Base-by-base conservation (phyloP, 2,329 filamentous ascomycete genomes). In the Fusarium sp. region DNA sequence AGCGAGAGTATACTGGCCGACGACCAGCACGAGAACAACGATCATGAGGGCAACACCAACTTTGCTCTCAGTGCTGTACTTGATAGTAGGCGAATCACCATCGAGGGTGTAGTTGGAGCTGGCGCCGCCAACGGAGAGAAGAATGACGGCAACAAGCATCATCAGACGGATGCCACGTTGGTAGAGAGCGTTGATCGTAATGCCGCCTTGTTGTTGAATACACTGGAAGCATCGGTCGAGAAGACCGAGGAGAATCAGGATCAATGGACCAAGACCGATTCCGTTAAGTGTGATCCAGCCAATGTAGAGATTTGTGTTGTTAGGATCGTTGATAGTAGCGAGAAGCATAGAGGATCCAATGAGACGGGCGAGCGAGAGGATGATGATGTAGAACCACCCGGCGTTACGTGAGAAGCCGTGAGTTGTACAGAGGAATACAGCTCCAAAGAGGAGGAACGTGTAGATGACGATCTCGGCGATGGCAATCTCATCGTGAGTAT, bases 331-430 rank as follows among this genome's bases (percentile, higher is more conserved):
- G 45, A 87, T 65, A 40, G 75, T 76, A 46, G 73, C 77, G 8
- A 80, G 75, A 56, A 71, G 74, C 14, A 89, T 57, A n/a, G 81
- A 78, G 67, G 87, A 82, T 63, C 81, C 77, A 48, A 89, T 80
- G 54, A 91, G 86, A 79, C 90, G 86, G 56, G 76, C 81, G 15
- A 88, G 78, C 3, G 88, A 81, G 15, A 88, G 81, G 25, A 90
- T 82, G 15, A 90, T 79, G 70, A 90, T 84, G 11, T 89, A 81
- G 22, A 88, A 82, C 47, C 87, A 90, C 6, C 88, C 88, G 17
- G 85, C 85, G 10, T 88, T 83, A 81, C 89, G 87, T 6, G 78
- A 70, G 74, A 84, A 85, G 84, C 88, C 78, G 55, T 79, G 76
- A 15, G 70, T 74, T 58, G 70, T 86, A 13, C 86, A 87, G 56